These are phyloP conservation scores for Aphanomyces euteiches DNA, from an alignment of 352 stramenopile genomes.

Conservation along the genomic window DNA sequence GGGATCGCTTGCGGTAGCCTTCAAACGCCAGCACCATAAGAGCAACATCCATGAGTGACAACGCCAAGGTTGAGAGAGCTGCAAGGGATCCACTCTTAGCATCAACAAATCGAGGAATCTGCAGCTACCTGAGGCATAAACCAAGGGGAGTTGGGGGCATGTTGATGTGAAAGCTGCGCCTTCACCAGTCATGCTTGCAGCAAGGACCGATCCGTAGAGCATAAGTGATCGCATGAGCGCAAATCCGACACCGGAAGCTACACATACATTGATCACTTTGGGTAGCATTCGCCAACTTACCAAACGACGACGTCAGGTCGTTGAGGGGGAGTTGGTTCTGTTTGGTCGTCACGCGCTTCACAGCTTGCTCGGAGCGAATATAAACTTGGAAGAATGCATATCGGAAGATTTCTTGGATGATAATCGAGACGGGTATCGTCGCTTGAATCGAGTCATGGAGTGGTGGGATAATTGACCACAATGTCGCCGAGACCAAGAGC, in stretches of 20 bases:
- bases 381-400: constrained; percentile 73
- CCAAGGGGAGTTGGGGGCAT: constrained; percentile 64
- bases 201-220: constrained; percentile 79
- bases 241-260: constrained; percentile 75
- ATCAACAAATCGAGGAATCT: not conserved
- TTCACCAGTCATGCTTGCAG: constrained; percentile 56
- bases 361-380: constrained; percentile 62
- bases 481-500: constrained; percentile 66
- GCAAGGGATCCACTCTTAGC: constrained; percentile 1
- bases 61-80: constrained; percentile 63
- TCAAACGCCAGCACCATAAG: constrained; percentile 83
- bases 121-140: constrained; percentile 47
- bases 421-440: constrained; percentile 63
- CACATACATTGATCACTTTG: not conserved
- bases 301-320: constrained; percentile 74
- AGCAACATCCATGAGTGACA: constrained; percentile 71
- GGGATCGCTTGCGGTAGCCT: constrained; percentile 64
- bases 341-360: constrained; percentile 71
- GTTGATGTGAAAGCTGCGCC: constrained; percentile 70
- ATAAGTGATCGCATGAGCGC: constrained; percentile 79
- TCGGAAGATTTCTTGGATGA: constrained; percentile 70
- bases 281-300: constrained; percentile 31
- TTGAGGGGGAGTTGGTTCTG: constrained; percentile 79
- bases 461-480: constrained; percentile 72
- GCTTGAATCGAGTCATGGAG: constrained; percentile 69